Conservation (phyloP, 345 rosid species). For the Gossypium turneri region DNA sequence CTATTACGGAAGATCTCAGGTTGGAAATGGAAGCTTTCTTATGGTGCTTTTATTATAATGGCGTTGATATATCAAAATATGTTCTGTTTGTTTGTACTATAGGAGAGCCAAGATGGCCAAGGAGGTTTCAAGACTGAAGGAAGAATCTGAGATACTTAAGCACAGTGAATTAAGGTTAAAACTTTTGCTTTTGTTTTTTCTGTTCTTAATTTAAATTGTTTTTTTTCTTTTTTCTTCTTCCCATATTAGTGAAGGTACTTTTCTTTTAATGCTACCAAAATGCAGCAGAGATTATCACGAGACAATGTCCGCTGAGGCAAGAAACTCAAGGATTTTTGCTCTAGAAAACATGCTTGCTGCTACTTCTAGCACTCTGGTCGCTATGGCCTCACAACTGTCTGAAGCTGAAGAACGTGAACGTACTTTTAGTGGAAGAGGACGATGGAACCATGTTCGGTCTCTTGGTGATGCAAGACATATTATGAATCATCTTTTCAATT, state of each 20-base stretch:
- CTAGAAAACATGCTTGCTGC: conserved; percentile 94
- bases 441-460: conserved; percentile 94
- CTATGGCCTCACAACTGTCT: conserved; percentile 96
- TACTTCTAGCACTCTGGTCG: conserved; percentile 76
- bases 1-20: not conserved
- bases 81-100: conserved; percentile 26
- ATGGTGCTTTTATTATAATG: not conserved
- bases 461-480: conserved; percentile 79
- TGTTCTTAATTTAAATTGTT: not conserved
- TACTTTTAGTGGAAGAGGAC: conserved; percentile 79
- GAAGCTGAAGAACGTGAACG: conserved; percentile 97
- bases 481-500: conserved; percentile 79
- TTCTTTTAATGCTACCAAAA: conserved; percentile 20
- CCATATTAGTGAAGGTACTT: not conserved
- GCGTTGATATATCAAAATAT: conserved; percentile 16
- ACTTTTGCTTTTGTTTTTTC: not conserved
- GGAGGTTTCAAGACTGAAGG: conserved; percentile 76
- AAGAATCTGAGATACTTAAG: conserved; percentile 60
- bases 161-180: conserved; percentile 57
- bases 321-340: conserved; percentile 90
- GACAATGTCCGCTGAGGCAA: conserved; percentile 89
- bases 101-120: conserved; percentile 93
- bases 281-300: conserved; percentile 47
- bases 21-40: not conserved
- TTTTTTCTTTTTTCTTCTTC: not conserved